Percentiles rank a stretch among this genome's conserved stretches.
Evolutionary conservation across 306 rosid species (phyloP).

Genomic region (Gleditsia sinensis): DNA sequence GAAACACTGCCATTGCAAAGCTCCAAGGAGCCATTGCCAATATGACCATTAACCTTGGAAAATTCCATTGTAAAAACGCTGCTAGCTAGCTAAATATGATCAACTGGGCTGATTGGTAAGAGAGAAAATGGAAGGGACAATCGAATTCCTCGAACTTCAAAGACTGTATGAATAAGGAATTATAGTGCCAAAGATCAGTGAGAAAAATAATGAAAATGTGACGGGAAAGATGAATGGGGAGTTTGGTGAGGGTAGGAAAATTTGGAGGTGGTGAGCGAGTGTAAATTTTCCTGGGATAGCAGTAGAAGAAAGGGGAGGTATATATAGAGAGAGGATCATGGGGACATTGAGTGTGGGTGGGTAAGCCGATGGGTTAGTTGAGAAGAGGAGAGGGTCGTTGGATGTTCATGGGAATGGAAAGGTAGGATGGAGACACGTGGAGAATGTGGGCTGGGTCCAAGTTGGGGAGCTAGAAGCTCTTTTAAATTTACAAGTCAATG

Average conservation of each 20-base stretch:
- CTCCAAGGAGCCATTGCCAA: conserved; percentile 7
- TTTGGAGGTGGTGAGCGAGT: too few species aligned
- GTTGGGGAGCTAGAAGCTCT: not conserved
- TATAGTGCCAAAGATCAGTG: too few species aligned
- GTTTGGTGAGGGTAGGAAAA: too few species aligned
- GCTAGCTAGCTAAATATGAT: too few species aligned
- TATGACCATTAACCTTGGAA: not conserved
- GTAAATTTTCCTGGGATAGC: conserved; percentile 45
- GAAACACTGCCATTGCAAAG: conserved; percentile 30
- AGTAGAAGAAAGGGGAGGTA: conserved; percentile 10
- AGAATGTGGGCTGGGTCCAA: not conserved
- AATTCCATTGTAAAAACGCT: conserved; percentile 28
- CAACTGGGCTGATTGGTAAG: not conserved
- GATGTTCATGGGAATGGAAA: conserved; percentile 38
- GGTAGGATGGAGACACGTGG: conserved; percentile 52
- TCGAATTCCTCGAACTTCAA: too few species aligned
- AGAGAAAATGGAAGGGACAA: not conserved
- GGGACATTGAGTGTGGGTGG: conserved; percentile 56
- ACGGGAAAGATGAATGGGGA: too few species aligned
- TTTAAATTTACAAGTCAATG: not conserved
- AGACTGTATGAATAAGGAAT: too few species aligned
- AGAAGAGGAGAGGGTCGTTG: conserved; percentile 48
- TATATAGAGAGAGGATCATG: conserved; percentile 43
- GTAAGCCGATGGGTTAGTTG: conserved; percentile 87
- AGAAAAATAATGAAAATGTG: too few species aligned